These are phyloP conservation scores for Tubosaeta sp. DNA, from an alignment of 768 basidiomycete genomes.

Conservation along the genomic window DNA sequence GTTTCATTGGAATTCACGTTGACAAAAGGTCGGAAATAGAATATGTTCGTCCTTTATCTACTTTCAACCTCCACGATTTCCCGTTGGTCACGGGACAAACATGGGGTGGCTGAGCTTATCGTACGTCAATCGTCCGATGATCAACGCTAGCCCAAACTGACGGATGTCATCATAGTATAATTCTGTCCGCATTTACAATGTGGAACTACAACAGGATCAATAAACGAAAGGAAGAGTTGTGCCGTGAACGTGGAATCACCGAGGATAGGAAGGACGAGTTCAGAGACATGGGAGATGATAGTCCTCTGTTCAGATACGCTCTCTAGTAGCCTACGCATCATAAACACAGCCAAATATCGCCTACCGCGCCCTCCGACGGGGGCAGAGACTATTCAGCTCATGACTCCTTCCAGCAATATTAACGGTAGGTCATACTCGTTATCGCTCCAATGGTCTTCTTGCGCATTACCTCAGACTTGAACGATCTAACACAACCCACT, in stretches of 20 bases:
- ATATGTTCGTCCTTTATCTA: constrained; percentile 44
- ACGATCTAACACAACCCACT: constrained; percentile 6
- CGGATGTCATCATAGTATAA: constrained; percentile 32
- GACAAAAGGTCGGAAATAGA: constrained; percentile 19
- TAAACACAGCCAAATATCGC: too few relatives aligned
- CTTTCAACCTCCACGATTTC: constrained; percentile 34
- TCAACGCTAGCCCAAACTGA: constrained; percentile 24
- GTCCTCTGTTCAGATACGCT: constrained; percentile 50
- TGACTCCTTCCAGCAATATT: constrained; percentile 10
- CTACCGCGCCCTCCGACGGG: too few relatives aligned
- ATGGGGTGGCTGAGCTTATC: constrained; percentile 34
- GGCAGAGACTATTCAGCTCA: too few relatives aligned
- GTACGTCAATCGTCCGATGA: constrained; percentile 9
- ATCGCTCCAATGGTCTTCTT: neutral
- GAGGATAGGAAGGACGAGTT: constrained; percentile 39
- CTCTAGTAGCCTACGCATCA: too few relatives aligned
- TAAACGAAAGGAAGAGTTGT: constrained; percentile 42
- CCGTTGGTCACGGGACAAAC: constrained; percentile 35
- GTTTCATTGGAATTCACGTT: neutral
- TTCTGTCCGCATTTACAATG: constrained; percentile 42
- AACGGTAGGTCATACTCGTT: constrained; percentile 6
- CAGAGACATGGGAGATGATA: constrained; percentile 47
- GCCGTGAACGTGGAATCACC: constrained; percentile 41
- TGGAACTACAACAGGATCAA: constrained; percentile 48
- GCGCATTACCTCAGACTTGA: constrained; percentile 2